phyloP scores from a whole-genome alignment of 2,329 filamentous ascomycete genomes.

The Fusarium temperatum region DNA sequence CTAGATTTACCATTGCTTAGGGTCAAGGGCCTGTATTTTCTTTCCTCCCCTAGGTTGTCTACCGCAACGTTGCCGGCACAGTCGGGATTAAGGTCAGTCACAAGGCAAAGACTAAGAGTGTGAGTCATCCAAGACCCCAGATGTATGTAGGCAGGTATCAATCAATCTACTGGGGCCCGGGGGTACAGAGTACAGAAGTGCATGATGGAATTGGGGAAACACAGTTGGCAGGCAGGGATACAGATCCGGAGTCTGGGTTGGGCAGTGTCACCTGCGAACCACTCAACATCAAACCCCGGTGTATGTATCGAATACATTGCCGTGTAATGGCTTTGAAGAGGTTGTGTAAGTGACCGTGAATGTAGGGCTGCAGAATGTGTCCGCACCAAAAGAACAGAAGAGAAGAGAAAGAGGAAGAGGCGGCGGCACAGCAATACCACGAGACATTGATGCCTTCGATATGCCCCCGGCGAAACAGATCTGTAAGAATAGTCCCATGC shows the following conservation, averaged over 20 bases:
- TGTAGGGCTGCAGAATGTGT: constrained; percentile 26
- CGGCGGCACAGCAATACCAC: constrained; percentile 25
- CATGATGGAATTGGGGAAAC: constrained; percentile 6
- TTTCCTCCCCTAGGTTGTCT: neutral
- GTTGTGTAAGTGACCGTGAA: constrained; percentile 3
- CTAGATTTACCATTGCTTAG: too few species aligned
- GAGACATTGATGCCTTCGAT: constrained; percentile 1
- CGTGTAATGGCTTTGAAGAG: neutral
- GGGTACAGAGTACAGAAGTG: neutral
- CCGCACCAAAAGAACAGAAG: neutral
- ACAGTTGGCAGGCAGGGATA: constrained; percentile 38
- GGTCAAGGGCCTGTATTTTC: neutral
- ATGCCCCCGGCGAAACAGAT: neutral
- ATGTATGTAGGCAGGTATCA: neutral
- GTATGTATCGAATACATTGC: neutral
- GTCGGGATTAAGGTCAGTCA: constrained; percentile 10
- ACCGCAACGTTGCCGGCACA: constrained; percentile 32
- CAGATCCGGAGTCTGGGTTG: constrained; percentile 25
- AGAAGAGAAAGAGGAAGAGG: constrained; percentile 8
- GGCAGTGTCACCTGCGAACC: constrained; percentile 25
- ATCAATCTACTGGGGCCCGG: neutral
- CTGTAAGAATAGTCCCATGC: neutral
- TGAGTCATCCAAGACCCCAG: constrained; percentile 38
- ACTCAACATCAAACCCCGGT: constrained; percentile 21
- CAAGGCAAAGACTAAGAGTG: constrained; percentile 9